Evolutionary conservation across 768 basidiomycete species (phyloP).

Genomic region (Suillus discolor): DNA sequence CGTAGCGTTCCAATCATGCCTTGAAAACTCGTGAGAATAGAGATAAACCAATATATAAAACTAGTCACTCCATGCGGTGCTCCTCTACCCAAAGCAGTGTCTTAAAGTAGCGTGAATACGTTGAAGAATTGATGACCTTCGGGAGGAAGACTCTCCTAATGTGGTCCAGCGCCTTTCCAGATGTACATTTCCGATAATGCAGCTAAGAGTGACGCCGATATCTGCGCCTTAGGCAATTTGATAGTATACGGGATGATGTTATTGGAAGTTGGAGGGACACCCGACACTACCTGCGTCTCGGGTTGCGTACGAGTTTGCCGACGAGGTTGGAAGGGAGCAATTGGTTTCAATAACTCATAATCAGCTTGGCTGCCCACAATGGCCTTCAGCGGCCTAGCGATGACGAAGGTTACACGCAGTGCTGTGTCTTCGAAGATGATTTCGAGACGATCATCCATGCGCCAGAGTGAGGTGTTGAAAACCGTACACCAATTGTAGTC

Average conservation of each 20-base stretch:
- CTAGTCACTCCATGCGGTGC: conserved; percentile 44
- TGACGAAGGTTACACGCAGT: conserved; percentile 42
- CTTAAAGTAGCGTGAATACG: conserved; percentile 49
- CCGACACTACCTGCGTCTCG: conserved; percentile 27
- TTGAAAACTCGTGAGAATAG: conserved; percentile 8
- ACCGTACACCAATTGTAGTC: conserved; percentile 16
- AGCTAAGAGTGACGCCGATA: conserved; percentile 4
- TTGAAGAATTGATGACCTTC: conserved; percentile 32
- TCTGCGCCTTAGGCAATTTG: conserved; percentile 13
- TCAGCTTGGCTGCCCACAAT: conserved; percentile 53
- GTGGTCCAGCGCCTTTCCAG: conserved; percentile 19
- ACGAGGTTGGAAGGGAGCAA: conserved; percentile 44
- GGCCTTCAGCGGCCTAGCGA: conserved; percentile 46
- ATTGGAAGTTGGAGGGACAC: conserved; percentile 20
- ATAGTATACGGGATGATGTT: conserved; percentile 17
- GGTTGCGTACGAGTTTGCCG: conserved; percentile 12
- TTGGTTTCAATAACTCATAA: conserved; percentile 48
- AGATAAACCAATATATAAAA: background rate
- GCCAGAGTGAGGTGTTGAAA: conserved; percentile 32
- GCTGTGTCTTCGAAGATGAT: conserved; percentile 44
- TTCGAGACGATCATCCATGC: conserved; percentile 50
- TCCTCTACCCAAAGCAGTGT: conserved; percentile 53
- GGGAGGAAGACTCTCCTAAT: conserved; percentile 41
- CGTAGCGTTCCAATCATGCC: conserved; percentile 38
- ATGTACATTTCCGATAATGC: conserved; percentile 10